Conservation (phyloP, 768 basidiomycete genomes). For the Hypholoma sublateritium region DNA sequence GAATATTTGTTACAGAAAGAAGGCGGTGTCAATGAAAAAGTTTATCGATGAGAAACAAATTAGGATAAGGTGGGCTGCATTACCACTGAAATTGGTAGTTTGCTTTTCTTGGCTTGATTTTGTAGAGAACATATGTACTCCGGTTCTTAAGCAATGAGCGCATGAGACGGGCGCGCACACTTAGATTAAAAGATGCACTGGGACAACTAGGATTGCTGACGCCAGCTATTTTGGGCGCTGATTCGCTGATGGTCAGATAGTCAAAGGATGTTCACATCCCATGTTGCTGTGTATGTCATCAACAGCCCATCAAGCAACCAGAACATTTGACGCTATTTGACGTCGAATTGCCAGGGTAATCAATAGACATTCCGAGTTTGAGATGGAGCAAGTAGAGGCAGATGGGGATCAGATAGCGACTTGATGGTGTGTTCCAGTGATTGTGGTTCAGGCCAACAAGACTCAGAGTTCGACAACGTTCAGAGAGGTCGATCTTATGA, state of each 20-base stretch:
- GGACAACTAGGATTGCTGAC: background rate
- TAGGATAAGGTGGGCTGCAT: no score
- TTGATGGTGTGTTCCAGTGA: background rate
- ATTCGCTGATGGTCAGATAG: background rate
- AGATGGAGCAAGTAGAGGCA: background rate
- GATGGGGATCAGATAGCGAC: background rate
- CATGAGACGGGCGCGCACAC: no score
- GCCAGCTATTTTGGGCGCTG: background rate
- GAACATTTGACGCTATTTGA: background rate
- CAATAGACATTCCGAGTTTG: constrained; percentile 4
- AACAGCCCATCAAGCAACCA: constrained; percentile 6
- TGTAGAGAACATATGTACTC: no score
- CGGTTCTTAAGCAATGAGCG: no score
- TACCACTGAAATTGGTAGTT: no score
- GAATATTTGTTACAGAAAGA: background rate
- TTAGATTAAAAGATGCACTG: no score
- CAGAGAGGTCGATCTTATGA: background rate
- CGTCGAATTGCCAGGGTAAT: background rate
- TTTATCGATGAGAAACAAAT: no score
- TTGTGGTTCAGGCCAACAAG: constrained; percentile 1
- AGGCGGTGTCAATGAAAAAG: background rate
- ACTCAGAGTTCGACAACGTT: constrained; percentile 7
- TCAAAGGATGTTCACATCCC: background rate
- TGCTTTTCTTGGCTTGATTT: no score
- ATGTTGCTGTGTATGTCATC: constrained; percentile 21